phyloP scores from a whole-genome alignment of 2,329 filamentous ascomycete genomes.

The Curvularia lunata region DNA sequence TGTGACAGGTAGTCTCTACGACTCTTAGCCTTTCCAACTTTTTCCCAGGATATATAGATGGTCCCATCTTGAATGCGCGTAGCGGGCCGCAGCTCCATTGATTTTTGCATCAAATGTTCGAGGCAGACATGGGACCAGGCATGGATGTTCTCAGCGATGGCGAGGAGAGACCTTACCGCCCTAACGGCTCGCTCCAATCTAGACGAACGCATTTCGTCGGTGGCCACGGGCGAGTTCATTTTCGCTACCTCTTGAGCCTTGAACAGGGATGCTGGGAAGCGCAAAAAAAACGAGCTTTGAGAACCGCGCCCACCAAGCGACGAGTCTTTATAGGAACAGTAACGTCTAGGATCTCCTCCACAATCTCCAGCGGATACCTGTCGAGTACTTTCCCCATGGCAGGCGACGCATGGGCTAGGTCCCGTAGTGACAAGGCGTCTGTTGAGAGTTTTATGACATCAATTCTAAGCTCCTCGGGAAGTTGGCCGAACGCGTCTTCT shows the following conservation, averaged over 20 bases:
- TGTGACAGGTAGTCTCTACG: slow-evolving; percentile 14
- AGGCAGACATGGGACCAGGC: slow-evolving; percentile 16
- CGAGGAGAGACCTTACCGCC: slow-evolving; percentile 10
- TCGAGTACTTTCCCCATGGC: slow-evolving; percentile 13
- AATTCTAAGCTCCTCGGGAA: slow-evolving; percentile 16
- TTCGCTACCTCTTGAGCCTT: slow-evolving; percentile 3
- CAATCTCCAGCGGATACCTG: slow-evolving; percentile 18
- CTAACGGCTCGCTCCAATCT: slow-evolving; percentile 5
- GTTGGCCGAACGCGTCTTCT: slow-evolving; percentile 10
- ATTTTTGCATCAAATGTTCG: slow-evolving; percentile 17
- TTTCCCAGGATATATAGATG: neutral
- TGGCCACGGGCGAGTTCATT: neutral
- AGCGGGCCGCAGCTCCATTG: slow-evolving; percentile 10
- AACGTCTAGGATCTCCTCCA: slow-evolving; percentile 9
- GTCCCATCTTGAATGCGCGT: slow-evolving; percentile 4
- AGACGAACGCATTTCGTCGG: neutral
- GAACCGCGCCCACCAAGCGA: neutral
- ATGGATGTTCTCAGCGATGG: slow-evolving; percentile 10
- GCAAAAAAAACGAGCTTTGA: slow-evolving; percentile 4
- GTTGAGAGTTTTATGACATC: slow-evolving; percentile 13
- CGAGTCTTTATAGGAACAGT: slow-evolving; percentile 8
- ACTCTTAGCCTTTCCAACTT: slow-evolving; percentile 14
- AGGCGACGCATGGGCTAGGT: slow-evolving; percentile 13
- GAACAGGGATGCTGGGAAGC: slow-evolving; percentile 1
- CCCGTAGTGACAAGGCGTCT: slow-evolving; percentile 10